Evolutionary conservation across 2,329 filamentous ascomycete species (phyloP).

Genomic region (Akanthomyces uredinophilus): DNA sequence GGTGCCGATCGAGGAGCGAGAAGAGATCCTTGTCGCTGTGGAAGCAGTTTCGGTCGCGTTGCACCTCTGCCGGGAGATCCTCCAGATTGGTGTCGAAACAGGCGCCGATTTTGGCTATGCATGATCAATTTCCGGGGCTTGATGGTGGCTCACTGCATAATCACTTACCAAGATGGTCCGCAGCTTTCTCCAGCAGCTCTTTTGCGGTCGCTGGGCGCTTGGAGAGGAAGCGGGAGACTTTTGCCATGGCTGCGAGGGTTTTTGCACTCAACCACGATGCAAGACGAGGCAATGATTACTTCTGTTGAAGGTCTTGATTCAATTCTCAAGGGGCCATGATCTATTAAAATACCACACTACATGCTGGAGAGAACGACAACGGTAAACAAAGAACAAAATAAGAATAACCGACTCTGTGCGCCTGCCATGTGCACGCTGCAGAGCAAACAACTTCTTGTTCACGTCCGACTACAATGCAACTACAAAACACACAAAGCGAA

Average conservation of each 20-base stretch:
- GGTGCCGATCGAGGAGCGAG: conserved; percentile 15
- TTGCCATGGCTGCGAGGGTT: neutral
- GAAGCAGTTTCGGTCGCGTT: neutral
- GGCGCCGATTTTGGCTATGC: neutral
- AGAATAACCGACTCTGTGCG: neutral
- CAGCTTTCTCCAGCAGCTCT: neutral
- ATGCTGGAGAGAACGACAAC: too few species aligned
- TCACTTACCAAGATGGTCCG: neutral
- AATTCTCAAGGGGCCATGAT: too few species aligned
- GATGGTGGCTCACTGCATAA: too few species aligned
- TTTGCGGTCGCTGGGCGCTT: neutral
- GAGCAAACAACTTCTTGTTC: neutral
- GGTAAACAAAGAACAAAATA: too few species aligned
- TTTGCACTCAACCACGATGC: neutral
- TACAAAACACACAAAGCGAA: neutral
- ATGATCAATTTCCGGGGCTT: neutral
- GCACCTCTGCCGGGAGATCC: neutral
- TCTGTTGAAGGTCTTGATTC: too few species aligned
- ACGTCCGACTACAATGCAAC: neutral
- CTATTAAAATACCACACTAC: too few species aligned
- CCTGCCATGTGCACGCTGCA: neutral
- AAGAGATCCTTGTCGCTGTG: neutral
- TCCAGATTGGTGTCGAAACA: neutral
- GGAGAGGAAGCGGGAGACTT: neutral
- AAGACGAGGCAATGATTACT: neutral